Evolutionary conservation across 2,329 filamentous ascomycete genomes (phyloP), one percentile per base, ranked within the genome.

Genomic region (Pseudogymnoascus destructans): DNA sequence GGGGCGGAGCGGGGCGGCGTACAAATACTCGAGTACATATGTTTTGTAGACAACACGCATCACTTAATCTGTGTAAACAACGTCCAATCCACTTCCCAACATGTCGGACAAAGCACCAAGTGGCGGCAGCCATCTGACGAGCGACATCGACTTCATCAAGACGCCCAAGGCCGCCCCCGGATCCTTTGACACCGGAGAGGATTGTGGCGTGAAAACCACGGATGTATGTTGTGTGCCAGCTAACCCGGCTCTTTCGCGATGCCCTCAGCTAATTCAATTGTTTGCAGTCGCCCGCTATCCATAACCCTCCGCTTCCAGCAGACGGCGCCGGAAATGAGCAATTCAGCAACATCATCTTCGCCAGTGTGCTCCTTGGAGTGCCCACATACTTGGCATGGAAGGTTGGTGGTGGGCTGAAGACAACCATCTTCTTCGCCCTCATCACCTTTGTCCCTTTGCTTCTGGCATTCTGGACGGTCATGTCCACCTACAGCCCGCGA

Each of bases 91-190:
- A 52, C 46, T 19, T 25, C n/a, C 46, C 56, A 58, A 61, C 70
- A 73, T 59, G 60, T 75, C 75, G 74, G 75, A 73, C 58, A 75
- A 75, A 63, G 46, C 46, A 52, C 30, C 55, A 21, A 57, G n/a
- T 35, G 35, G 55, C 35, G 32, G 52, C 17, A 36, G 19, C 58
- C 42, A 60, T 19, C 61, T 57, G 56, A 52, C 46, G 4, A 17
- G 38, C 11, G 60, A 65, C 32, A 63, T 68, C 57, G 60, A 65
- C 8, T 69, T 66, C 42, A 67, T 67, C 30, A 30, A 61, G 36
- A 68, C 66, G 58, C 66, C 66, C 5, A 60, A 60, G 42, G 56
- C 63, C 15, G 60, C 61, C 33, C 64, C 64, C 7, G 60, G 63
- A 13, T 46, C 59, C 15, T 66, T 67, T 40, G 59, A 57, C 30